These are phyloP conservation scores for Lipomyces japonicus DNA, from an alignment of 805 yeast species.

Conservation along the genomic window DNA sequence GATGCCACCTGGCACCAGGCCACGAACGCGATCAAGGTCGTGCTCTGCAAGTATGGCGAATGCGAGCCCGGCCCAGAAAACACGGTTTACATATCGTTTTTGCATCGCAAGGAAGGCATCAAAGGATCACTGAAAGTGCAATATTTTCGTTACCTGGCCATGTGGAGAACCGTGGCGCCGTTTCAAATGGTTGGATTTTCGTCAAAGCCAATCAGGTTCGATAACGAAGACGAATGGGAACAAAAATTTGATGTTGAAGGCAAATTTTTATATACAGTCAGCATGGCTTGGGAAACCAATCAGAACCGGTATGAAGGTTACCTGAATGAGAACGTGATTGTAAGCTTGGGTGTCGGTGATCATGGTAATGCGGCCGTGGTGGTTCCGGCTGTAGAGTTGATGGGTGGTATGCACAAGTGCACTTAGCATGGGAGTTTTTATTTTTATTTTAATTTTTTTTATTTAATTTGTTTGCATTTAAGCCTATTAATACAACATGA, in stretches of 20 bases:
- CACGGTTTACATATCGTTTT: conserved; percentile 22
- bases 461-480: neutral
- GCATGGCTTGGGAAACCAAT: conserved; percentile 25
- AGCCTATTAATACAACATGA: neutral
- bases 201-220: conserved; percentile 14
- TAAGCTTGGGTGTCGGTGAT: conserved; percentile 25
- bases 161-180: conserved; percentile 23
- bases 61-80: conserved; percentile 22
- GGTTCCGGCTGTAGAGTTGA: conserved; percentile 22
- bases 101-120: conserved; percentile 17
- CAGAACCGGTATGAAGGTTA: conserved; percentile 26
- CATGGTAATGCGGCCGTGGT: conserved; percentile 26
- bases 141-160: conserved; percentile 21
- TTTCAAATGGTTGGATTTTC: conserved; percentile 21
- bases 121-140: conserved; percentile 17
- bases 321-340: conserved; percentile 20
- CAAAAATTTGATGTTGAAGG: conserved; percentile 25
- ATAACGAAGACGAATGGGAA: conserved; percentile 27
- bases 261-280: conserved; percentile 24
- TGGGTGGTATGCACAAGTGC: conserved; percentile 16
- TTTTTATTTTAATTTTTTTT: too few species aligned
- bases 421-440: neutral
- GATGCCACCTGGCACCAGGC: conserved; percentile 28
- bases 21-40: conserved; percentile 25
- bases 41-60: conserved; percentile 25